Evolutionary conservation across 1,284 basidiomycete genomes (phyloP), one percentile per base, ranked within the genome.

Genomic region (Mycena sp.): DNA sequence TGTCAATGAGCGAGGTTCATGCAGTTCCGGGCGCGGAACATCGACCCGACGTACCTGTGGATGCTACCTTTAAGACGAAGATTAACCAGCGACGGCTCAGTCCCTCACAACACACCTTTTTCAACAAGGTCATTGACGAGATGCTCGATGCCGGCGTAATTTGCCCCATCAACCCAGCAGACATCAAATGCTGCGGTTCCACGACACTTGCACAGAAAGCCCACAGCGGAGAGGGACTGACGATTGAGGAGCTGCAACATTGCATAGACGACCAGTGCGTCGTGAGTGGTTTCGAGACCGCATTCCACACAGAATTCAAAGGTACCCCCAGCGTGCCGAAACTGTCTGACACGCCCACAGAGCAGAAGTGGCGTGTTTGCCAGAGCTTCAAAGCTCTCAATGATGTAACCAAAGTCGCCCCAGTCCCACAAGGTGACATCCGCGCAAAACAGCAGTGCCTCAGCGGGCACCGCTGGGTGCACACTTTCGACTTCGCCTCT

Each of bases 351-450:
- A n/a, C n/a, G n/a, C 21, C 48, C 28, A 4, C 46, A 23, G 30
- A 37, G 40, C 50, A 44, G 40, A 46, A 62, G 41, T 80, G 75
- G 73, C 55, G 76, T 0, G 63, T 80, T 1, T 78, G 77, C 58
- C 77, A 78, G 46, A 71, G 75, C 58, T 80, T 75, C 52, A 67
- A 58, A 2, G 70, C 70, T 14, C 64, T 61, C 38, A 65, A 57
- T 57, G 65, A 54, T 63, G 63, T 19, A 16, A 51, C 55, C 16
- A 46, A 69, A 23, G 65, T 71, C 16, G 67, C 71, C 9, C 61
- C 76, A 1, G 72, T 79, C 67, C 77, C 71, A 5, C 74, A 76
- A 52, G 76, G 78, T n/a, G 74, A 80, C 67, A 77, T 80, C 0
- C 61, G 71, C 0, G 57, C 67, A 1, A 80, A 79, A 51, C 78